Conservation (phyloP, 441 rosid species). For the Brassica balearica region DNA sequence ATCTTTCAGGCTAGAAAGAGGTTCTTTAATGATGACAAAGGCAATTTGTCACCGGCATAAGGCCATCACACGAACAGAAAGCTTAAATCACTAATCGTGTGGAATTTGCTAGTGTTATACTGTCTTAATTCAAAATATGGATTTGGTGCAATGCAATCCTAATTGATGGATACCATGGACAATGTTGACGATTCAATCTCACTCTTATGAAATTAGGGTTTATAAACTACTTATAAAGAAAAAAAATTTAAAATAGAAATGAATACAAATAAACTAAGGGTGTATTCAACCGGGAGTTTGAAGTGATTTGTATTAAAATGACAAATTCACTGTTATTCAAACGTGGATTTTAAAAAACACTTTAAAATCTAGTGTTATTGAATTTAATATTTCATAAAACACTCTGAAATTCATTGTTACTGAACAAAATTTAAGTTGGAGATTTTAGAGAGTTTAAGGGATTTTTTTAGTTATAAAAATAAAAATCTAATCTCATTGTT, state of each 20-base stretch:
- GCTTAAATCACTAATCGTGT: neutral
- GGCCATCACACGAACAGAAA: neutral
- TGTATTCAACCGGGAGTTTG: too few species aligned
- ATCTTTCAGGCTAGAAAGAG: neutral
- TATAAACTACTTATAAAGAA: neutral
- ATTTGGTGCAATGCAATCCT: neutral
- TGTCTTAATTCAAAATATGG: neutral
- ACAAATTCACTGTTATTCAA: too few species aligned
- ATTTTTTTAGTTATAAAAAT: too few species aligned
- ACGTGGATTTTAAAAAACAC: too few species aligned
- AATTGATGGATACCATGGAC: neutral
- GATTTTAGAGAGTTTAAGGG: too few species aligned
- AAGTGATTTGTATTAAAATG: too few species aligned
- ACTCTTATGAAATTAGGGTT: slow-evolving; percentile 5
- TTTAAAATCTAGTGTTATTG: too few species aligned
- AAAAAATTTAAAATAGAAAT: neutral
- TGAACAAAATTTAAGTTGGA: too few species aligned
- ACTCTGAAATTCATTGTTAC: too few species aligned
- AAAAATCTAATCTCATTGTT: too few species aligned
- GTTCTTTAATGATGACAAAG: too few species aligned
- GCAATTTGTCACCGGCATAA: neutral
- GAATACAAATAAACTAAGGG: neutral
- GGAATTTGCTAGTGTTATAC: neutral
- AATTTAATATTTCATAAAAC: too few species aligned
- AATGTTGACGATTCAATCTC: neutral